Conservation (phyloP, 371 early-diverging fungal genomes). For the Mucor lusitanicus region DNA sequence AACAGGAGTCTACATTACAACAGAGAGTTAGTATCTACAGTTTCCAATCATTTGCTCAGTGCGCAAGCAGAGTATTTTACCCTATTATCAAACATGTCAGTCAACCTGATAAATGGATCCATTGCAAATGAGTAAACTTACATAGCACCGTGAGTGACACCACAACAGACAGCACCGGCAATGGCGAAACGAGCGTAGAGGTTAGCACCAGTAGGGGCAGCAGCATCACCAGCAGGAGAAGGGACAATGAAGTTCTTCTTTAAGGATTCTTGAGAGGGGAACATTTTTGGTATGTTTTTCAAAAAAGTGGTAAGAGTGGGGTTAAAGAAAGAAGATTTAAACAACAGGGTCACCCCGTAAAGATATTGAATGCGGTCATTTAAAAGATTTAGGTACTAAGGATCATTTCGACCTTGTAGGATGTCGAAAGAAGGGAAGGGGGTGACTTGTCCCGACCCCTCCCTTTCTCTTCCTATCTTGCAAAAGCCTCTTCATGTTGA, state of each 20-base stretch:
- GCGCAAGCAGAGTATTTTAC: constrained; percentile 10
- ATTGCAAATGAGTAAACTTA: constrained; percentile 12
- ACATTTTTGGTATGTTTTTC: constrained; percentile 25
- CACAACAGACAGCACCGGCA: constrained; percentile 76
- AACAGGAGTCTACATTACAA: constrained; percentile 38
- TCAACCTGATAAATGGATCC: background rate
- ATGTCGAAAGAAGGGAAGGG: background rate
- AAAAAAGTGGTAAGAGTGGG: constrained; percentile 18
- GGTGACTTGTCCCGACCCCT: background rate
- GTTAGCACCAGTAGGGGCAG: constrained; percentile 58
- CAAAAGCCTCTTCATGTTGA: background rate
- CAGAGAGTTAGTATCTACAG: background rate
- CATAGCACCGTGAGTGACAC: constrained; percentile 77
- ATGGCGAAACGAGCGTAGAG: constrained; percentile 76
- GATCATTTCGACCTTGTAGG: background rate
- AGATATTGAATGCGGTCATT: background rate
- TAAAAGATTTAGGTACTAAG: background rate
- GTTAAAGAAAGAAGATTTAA: constrained; percentile 11
- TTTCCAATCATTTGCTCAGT: background rate
- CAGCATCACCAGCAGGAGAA: constrained; percentile 49
- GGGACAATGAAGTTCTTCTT: constrained; percentile 52
- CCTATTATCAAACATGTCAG: constrained; percentile 7
- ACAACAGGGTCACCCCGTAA: constrained; percentile 18
- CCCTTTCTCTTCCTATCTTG: background rate
- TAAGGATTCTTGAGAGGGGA: constrained; percentile 45